Evolutionary conservation across 2,329 filamentous ascomycete species (phyloP).

Genomic region (Dactylellina haptotyla): DNA sequence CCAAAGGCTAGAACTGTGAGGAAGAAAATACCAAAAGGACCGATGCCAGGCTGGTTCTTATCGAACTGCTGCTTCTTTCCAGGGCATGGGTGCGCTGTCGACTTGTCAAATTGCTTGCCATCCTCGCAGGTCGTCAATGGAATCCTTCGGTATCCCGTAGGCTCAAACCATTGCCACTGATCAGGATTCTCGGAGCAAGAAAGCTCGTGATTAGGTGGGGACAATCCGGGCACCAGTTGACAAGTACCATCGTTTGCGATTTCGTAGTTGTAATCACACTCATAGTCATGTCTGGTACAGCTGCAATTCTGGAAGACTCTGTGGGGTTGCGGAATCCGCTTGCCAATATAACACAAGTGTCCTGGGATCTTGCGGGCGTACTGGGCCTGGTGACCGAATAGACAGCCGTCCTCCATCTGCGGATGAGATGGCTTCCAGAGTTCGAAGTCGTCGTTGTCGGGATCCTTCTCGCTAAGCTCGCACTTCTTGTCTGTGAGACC

Average conservation of each 20-base stretch:
- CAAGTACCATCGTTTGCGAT: constrained; percentile 80
- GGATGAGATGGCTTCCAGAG: constrained; percentile 91
- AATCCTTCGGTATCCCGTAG: constrained; percentile 87
- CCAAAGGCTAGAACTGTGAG: constrained; percentile 80
- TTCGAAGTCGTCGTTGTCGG: constrained; percentile 75
- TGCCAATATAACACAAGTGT: constrained; percentile 82
- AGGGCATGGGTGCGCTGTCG: constrained; percentile 73
- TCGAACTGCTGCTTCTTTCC: constrained; percentile 85
- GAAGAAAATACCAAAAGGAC: constrained; percentile 82
- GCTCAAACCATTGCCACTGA: constrained; percentile 79
- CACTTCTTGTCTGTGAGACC: constrained; percentile 80
- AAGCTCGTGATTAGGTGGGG: constrained; percentile 70
- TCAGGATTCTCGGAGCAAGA: constrained; percentile 73
- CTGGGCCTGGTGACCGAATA: constrained; percentile 89
- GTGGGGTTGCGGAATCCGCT: constrained; percentile 76
- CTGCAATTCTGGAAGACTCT: constrained; percentile 78
- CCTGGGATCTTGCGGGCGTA: constrained; percentile 91
- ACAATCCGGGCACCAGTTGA: constrained; percentile 76
- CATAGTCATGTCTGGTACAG: constrained; percentile 86
- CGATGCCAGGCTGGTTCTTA: constrained; percentile 72
- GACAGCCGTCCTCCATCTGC: constrained; percentile 77
- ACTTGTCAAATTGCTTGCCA: constrained; percentile 78
- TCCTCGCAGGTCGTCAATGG: constrained; percentile 85
- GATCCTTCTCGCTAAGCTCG: constrained; percentile 67
- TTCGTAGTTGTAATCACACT: constrained; percentile 97